Conservation (phyloP, 2,329 filamentous ascomycete genomes). For the Ceratocystis destructans region DNA sequence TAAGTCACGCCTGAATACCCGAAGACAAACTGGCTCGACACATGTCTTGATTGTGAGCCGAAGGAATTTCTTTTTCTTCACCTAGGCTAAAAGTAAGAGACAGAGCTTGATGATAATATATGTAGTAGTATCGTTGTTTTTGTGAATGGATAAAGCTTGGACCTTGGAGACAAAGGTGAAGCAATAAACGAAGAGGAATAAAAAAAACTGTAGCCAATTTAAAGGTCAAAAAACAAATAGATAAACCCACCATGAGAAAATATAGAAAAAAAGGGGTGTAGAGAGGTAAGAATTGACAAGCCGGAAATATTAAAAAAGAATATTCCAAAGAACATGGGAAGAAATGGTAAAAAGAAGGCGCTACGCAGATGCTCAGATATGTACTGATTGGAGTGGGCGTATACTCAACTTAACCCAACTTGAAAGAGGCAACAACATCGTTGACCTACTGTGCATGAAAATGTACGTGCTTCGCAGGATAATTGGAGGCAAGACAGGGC, state of each 20-base stretch:
- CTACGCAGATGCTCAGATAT: slow-evolving; percentile 9
- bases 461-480: background rate
- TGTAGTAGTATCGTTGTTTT: background rate
- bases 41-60: slow-evolving; percentile 3
- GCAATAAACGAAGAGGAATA: background rate
- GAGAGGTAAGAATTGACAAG: background rate
- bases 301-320: slow-evolving; percentile 8
- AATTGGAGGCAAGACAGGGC: background rate
- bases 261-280: background rate
- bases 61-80: background rate
- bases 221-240: background rate
- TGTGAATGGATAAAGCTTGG: background rate
- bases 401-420: background rate
- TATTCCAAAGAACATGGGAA: slow-evolving; percentile 2
- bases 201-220: background rate
- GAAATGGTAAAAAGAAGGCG: slow-evolving; percentile 3
- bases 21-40: background rate
- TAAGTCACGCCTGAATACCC: background rate
- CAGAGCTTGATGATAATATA: background rate
- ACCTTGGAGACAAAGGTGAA: background rate
- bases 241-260: background rate
- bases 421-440: background rate
- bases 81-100: background rate
- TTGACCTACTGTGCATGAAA: background rate
- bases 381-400: background rate